Conservation (phyloP, 257 asterid genomes). For the Nicotiana attenuata region DNA sequence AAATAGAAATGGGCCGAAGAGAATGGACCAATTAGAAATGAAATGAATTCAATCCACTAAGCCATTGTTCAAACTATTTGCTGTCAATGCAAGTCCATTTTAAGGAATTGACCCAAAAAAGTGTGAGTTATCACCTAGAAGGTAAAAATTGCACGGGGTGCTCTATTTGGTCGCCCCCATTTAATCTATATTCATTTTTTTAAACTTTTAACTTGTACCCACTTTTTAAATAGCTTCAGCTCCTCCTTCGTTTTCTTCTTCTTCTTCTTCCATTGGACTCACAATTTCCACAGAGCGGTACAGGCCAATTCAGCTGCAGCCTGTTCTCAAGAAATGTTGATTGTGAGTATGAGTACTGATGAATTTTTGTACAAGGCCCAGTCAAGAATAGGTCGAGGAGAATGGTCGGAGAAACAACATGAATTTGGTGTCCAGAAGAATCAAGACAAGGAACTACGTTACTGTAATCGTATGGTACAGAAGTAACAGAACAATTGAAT, state of each 20-base stretch:
- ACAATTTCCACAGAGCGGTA: not conserved
- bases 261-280: no score
- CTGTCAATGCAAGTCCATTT: not conserved
- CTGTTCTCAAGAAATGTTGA: not conserved
- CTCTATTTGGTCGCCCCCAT: no score
- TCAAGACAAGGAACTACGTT: not conserved
- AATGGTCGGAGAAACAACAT: not conserved
- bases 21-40: not conserved
- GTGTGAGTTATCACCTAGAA: no score
- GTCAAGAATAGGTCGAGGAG: not conserved
- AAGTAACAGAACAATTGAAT: slow-evolving; percentile 6
- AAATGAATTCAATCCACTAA: not conserved
- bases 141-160: no score
- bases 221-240: no score
- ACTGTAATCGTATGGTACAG: not conserved
- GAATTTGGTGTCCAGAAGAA: not conserved
- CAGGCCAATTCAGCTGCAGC: not conserved
- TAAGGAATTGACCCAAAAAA: not conserved
- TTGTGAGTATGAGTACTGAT: not conserved
- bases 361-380: not conserved
- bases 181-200: no score
- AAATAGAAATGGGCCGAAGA: not conserved
- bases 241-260: no score
- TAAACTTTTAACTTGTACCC: no score
- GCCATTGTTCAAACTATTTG: not conserved